Base-by-base conservation (phyloP, 805 yeast genomes). In the Yarrowia osloensis region DNA sequence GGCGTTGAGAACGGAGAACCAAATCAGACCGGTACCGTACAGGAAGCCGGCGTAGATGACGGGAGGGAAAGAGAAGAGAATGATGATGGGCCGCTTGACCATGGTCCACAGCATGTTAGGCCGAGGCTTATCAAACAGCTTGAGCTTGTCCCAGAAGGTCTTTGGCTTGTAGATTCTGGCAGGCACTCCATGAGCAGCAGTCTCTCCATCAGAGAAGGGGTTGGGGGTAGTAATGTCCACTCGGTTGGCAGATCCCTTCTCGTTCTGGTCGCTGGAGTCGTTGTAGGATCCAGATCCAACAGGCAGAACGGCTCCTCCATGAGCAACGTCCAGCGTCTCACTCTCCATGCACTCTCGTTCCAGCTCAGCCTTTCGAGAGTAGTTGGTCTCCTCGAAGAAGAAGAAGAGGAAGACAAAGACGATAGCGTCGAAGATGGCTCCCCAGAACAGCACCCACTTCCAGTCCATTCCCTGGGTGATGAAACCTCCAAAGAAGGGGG, bases 381-480 rank as follows among this genome's bases (percentile, higher is more conserved):
- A 68, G 39, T 67, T 40, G 26, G 69, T 47, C 42, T 68, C 69
- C 19, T 68, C 69, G n/a, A 68, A 31, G 39, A 49, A 46, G n/a
- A 68, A 31, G 22, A 68, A 47, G 42, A 37, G 65, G 11, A 49
- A 49, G 6, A 57, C 50, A 15, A 68, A 33, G n/a, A 37, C 59
- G 0, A 42, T 57, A 2, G 59, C 69, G 31, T 49, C 33, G 55
- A 68, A 52, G 21, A 68, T 68, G 24, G 52, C 39, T n/a, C 65
- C 40, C 67, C 67, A 68, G 24, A 37, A 68, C 2, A 62, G 61
- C 15, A 57, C 62, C 69, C 69, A 68, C 42, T 67, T 57, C 69
- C 69, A 68, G 37, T 39, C 66, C 44, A 33, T 31, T 2, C 67
- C 67, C 40, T 50, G 35, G 50, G 67, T 29, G 31, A 61, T 61